Evolutionary conservation across 2,329 filamentous ascomycete genomes (phyloP).

Genomic region (Magnaporthiopsis rhizophila): DNA sequence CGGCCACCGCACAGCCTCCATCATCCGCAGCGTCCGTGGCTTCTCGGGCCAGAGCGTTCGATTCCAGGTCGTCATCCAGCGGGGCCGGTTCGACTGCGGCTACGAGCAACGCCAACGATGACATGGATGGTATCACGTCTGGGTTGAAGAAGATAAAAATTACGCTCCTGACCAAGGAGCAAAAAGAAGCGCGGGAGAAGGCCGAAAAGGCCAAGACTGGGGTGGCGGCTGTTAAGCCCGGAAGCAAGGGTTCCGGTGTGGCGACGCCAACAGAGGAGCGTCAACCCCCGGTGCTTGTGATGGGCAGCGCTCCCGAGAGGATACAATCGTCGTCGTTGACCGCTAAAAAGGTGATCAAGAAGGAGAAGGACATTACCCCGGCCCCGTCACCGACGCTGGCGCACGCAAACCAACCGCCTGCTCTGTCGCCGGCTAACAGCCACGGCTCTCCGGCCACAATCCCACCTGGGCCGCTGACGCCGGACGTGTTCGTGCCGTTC

Average conservation of each 20-base stretch:
- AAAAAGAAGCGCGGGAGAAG: conserved; percentile 43
- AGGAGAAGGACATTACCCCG: background rate
- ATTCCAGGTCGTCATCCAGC: background rate
- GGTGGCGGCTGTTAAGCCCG: background rate
- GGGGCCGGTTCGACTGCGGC: conserved; percentile 9
- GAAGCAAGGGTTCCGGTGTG: background rate
- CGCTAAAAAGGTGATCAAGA: background rate
- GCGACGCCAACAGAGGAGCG: conserved; percentile 1
- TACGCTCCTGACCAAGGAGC: conserved; percentile 50
- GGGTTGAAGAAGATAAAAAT: conserved; percentile 58
- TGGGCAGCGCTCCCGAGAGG: conserved; percentile 4
- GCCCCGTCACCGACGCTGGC: background rate
- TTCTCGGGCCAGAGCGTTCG: conserved; percentile 2
- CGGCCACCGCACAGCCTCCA: conserved; percentile 10
- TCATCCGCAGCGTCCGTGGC: conserved; percentile 7
- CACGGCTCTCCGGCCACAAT: background rate
- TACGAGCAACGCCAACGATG: conserved; percentile 22
- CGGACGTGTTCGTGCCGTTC: conserved; percentile 44
- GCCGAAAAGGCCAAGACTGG: conserved; percentile 11
- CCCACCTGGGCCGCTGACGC: conserved; percentile 9
- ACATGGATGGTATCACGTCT: conserved; percentile 46
- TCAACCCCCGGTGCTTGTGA: background rate
- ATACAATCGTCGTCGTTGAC: background rate
- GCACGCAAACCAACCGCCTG: background rate
- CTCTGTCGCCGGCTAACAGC: background rate